Evolutionary conservation across 2,329 filamentous ascomycete species (phyloP).

Genomic region (Thielaviopsis euricoi): DNA sequence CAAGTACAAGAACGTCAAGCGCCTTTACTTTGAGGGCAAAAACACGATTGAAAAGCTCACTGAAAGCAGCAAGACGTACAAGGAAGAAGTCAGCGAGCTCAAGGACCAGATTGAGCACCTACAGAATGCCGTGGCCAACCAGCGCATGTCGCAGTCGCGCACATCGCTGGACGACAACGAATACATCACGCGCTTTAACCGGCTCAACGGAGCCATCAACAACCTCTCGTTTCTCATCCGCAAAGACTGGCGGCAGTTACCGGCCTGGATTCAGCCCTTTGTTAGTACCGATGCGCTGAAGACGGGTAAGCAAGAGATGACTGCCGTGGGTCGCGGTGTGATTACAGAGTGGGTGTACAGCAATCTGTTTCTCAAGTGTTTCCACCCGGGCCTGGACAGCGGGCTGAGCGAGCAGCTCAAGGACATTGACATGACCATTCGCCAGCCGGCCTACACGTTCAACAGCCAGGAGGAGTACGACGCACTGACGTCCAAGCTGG

Average conservation of each 20-base stretch:
- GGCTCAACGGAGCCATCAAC: slow-evolving; percentile 83
- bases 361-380: slow-evolving; percentile 79
- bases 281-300: slow-evolving; percentile 75
- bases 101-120: slow-evolving; percentile 71
- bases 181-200: slow-evolving; percentile 75
- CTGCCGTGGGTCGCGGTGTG: slow-evolving; percentile 74
- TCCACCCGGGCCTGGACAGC: slow-evolving; percentile 75
- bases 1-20: slow-evolving; percentile 97
- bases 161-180: slow-evolving; percentile 92
- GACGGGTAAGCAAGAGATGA: slow-evolving; percentile 95
- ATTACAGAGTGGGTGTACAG: slow-evolving; percentile 84
- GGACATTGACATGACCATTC: slow-evolving; percentile 73
- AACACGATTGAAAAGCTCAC: slow-evolving; percentile 70
- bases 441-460: slow-evolving; percentile 55
- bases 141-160: slow-evolving; percentile 83
- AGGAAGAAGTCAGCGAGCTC: not conserved
- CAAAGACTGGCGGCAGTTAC: slow-evolving; percentile 78
- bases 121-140: slow-evolving; percentile 94
- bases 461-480: slow-evolving; percentile 78
- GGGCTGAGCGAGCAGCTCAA: slow-evolving; percentile 66
- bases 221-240: slow-evolving; percentile 92
- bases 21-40: slow-evolving; percentile 92
- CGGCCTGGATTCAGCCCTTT: slow-evolving; percentile 60
- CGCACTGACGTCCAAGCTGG: slow-evolving; percentile 69
- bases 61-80: not conserved